These are phyloP conservation scores for Metschnikowia lunata DNA, from an alignment of 805 yeast genomes.

Conservation along the genomic window DNA sequence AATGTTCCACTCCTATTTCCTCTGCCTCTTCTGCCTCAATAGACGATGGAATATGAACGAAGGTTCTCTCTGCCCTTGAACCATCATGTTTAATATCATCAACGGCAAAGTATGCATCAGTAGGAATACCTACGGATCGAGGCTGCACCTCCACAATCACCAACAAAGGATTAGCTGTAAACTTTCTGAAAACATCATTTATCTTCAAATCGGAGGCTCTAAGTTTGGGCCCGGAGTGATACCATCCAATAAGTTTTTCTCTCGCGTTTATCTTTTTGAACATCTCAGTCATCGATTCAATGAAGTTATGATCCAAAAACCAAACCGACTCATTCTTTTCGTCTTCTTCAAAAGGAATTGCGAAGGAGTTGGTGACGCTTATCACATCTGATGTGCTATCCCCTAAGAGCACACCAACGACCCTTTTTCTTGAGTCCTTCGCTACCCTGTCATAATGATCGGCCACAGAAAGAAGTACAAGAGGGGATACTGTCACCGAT, in stretches of 20 bases:
- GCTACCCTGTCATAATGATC: constrained; percentile 93
- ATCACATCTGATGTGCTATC: constrained; percentile 57
- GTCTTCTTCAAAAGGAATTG: constrained; percentile 97
- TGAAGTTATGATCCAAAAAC: constrained; percentile 95
- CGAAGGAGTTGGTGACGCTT: constrained; percentile 87
- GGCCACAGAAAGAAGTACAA: constrained; percentile 87
- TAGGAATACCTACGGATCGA: constrained; percentile 82
- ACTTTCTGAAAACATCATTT: constrained; percentile 80
- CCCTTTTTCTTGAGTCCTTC: constrained; percentile 67
- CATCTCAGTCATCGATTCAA: constrained; percentile 97
- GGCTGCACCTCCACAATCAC: constrained; percentile 91
- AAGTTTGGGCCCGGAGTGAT: constrained; percentile 94
- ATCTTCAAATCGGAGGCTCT: constrained; percentile 84
- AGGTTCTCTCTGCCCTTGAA: constrained; percentile 84
- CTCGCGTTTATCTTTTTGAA: constrained; percentile 96
- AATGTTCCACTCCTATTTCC: constrained; percentile 97
- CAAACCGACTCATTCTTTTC: constrained; percentile 87
- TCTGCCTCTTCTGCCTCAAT: constrained; percentile 99
- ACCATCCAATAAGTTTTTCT: constrained; percentile 98
- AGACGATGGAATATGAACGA: constrained; percentile 85
- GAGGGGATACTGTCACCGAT: constrained; percentile 88
- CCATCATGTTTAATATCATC: constrained; percentile 98
- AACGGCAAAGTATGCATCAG: constrained; percentile 89
- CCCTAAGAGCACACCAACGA: constrained; percentile 91
- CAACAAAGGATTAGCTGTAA: constrained; percentile 74